A percentile compares a stretch with the other conserved stretches of the same genome.
These are phyloP conservation scores for Chrysosporium queenslandicum DNA, from an alignment of 2,329 filamentous ascomycete genomes.

Conservation along the genomic window DNA sequence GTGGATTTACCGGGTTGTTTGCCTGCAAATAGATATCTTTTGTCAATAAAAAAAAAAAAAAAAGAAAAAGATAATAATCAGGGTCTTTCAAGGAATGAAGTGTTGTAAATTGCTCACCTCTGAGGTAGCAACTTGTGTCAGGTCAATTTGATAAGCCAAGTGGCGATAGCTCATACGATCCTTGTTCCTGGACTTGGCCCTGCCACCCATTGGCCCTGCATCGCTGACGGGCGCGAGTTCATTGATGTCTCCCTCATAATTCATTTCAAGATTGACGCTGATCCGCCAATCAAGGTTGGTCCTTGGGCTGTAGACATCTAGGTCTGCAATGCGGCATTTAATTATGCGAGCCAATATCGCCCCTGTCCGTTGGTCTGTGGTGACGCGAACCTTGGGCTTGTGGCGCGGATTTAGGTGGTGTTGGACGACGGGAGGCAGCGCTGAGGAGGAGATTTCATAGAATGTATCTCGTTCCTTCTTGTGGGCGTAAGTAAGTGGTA, in stretches of 20 bases:
- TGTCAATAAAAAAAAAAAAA: too few relatives aligned
- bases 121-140: slow-evolving; percentile 70
- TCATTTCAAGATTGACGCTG: slow-evolving; percentile 89
- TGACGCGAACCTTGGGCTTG: slow-evolving; percentile 60
- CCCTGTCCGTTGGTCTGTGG: slow-evolving; percentile 61
- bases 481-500: slow-evolving; percentile 63
- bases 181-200: slow-evolving; percentile 58
- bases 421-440: slow-evolving; percentile 55
- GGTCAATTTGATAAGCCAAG: slow-evolving; percentile 75
- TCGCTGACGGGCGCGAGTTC: slow-evolving; percentile 39
- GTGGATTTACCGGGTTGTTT: background rate
- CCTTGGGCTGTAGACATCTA: slow-evolving; percentile 74
- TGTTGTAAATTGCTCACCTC: slow-evolving; percentile 29
- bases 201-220: slow-evolving; percentile 29
- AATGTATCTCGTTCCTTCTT: slow-evolving; percentile 75
- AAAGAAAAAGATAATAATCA: too few relatives aligned
- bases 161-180: slow-evolving; percentile 88
- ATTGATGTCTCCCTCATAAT: slow-evolving; percentile 60
- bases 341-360: slow-evolving; percentile 72
- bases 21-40: too few relatives aligned
- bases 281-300: slow-evolving; percentile 80
- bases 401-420: slow-evolving; percentile 51
- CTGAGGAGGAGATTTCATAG: slow-evolving; percentile 58
- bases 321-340: slow-evolving; percentile 76
- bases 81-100: too few relatives aligned